Evolutionary conservation across 352 stramenopile genomes (phyloP).

Genomic region (Globisporangium echinulatum): DNA sequence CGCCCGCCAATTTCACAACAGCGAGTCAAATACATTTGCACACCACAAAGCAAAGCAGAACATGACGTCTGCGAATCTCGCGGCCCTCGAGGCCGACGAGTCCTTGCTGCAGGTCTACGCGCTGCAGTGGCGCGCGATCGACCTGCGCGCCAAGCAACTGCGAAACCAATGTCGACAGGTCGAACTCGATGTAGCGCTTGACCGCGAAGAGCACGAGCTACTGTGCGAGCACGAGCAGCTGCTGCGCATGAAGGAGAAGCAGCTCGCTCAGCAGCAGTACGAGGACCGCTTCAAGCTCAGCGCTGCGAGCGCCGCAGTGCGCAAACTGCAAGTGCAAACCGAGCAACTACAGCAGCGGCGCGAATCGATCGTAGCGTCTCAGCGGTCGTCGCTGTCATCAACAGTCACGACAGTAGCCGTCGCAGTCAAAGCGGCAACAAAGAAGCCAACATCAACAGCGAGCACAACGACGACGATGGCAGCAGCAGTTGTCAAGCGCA

Average conservation of each 20-base stretch:
- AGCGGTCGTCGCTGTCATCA: too few species aligned
- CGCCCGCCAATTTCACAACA: background rate
- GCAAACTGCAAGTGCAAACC: slow-evolving; percentile 17
- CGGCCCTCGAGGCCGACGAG: slow-evolving; percentile 31
- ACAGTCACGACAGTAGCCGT: background rate
- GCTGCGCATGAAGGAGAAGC: slow-evolving; percentile 15
- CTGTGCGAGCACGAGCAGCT: slow-evolving; percentile 32
- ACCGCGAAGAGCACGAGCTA: slow-evolving; percentile 39
- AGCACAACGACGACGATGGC: background rate
- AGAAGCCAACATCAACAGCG: background rate
- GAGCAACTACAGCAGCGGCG: slow-evolving; percentile 20
- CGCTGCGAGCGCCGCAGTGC: slow-evolving; percentile 5
- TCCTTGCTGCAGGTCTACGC: slow-evolving; percentile 53
- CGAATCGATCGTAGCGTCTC: background rate
- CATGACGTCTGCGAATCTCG: slow-evolving; percentile 5
- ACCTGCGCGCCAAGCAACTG: slow-evolving; percentile 46
- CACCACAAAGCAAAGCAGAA: background rate
- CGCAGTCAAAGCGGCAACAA: background rate
- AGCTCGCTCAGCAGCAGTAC: slow-evolving; percentile 17
- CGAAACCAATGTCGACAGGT: slow-evolving; percentile 52
- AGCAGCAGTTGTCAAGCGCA: slow-evolving; percentile 1
- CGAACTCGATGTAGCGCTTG: slow-evolving; percentile 39
- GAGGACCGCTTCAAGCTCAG: slow-evolving; percentile 10
- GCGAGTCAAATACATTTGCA: background rate
- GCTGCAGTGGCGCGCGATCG: slow-evolving; percentile 61